A percentile compares a stretch with the other conserved stretches of the same genome.
Conservation (phyloP, 495 filamentous ascomycete genomes). For the Xylaria palmicola region DNA sequence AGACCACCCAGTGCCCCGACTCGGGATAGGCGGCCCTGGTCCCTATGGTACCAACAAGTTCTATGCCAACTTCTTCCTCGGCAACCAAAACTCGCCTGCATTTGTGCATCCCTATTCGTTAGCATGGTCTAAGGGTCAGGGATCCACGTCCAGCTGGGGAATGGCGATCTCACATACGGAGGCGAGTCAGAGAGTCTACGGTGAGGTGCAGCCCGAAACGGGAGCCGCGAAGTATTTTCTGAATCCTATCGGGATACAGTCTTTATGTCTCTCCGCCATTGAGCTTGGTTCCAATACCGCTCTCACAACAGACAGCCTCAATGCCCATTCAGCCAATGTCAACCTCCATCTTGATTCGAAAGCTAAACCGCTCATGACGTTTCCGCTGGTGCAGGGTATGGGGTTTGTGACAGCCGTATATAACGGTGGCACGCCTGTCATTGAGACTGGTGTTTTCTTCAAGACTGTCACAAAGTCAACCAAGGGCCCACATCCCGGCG, state of each 20-base stretch:
- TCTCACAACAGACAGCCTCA: conserved; percentile 62
- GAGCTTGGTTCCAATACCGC: conserved; percentile 63
- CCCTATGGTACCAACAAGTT: conserved; percentile 87
- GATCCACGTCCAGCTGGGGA: conserved; percentile 69
- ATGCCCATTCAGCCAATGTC: conserved; percentile 71
- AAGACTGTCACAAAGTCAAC: conserved; percentile 60
- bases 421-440: conserved; percentile 61
- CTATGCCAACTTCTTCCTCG: conserved; percentile 85
- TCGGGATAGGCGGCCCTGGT: conserved; percentile 40
- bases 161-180: conserved; percentile 74
- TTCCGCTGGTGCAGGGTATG: conserved; percentile 89
- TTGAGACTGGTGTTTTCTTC: conserved; percentile 76
- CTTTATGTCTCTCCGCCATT: conserved; percentile 71
- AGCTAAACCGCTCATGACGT: conserved; percentile 58
- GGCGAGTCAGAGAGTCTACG: conserved; percentile 61
- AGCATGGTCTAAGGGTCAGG: conserved; percentile 70
- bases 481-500: conserved; percentile 54
- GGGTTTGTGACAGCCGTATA: conserved; percentile 84
- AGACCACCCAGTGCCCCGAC: conserved; percentile 43
- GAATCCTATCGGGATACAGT: conserved; percentile 80
- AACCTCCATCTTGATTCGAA: conserved; percentile 57
- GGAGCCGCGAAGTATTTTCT: conserved; percentile 70
- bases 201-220: conserved; percentile 42
- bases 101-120: conserved; percentile 89
- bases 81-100: conserved; percentile 63